Percentiles rank a stretch among this genome's conserved stretches.
phyloP scores from a whole-genome alignment of 1,284 basidiomycete genomes.

The Xerocomus cyaneibrunnescens region DNA sequence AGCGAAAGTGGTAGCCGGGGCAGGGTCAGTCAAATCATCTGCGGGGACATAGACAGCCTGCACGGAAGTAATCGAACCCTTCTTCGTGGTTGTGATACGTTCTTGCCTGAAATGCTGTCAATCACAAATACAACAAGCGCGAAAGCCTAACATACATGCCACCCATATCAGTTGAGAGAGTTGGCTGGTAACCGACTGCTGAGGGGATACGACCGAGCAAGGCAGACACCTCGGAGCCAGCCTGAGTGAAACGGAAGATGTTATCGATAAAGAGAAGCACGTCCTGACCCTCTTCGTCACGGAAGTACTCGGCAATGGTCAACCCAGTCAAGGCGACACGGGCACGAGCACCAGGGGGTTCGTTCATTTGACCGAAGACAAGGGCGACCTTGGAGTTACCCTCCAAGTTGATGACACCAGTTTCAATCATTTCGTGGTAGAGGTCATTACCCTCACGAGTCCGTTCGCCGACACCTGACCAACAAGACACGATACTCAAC shows the following conservation, averaged over 20 bases:
- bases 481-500: constrained; percentile 1
- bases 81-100: constrained; percentile 99
- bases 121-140: background rate
- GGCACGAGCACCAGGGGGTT: constrained; percentile 99
- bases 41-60: constrained; percentile 99
- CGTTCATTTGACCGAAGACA: constrained; percentile 99
- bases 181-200: constrained; percentile 99
- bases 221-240: constrained; percentile 99
- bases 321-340: constrained; percentile 99
- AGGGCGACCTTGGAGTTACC: constrained; percentile 99
- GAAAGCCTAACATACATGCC: constrained; percentile 71
- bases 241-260: constrained; percentile 99
- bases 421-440: constrained; percentile 99
- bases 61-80: constrained; percentile 99
- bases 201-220: constrained; percentile 99
- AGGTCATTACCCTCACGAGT: constrained; percentile 99
- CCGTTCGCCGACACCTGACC: constrained; percentile 93
- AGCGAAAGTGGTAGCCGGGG: constrained; percentile 98
- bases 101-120: constrained; percentile 68
- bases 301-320: constrained; percentile 99
- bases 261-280: constrained; percentile 99
- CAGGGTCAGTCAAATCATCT: constrained; percentile 99
- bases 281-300: constrained; percentile 99
- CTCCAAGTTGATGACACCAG: constrained; percentile 99
- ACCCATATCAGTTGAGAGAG: constrained; percentile 99